Evolutionary conservation across 305 asterid genomes (phyloP).

Genomic region (Rubia tinctorum): DNA sequence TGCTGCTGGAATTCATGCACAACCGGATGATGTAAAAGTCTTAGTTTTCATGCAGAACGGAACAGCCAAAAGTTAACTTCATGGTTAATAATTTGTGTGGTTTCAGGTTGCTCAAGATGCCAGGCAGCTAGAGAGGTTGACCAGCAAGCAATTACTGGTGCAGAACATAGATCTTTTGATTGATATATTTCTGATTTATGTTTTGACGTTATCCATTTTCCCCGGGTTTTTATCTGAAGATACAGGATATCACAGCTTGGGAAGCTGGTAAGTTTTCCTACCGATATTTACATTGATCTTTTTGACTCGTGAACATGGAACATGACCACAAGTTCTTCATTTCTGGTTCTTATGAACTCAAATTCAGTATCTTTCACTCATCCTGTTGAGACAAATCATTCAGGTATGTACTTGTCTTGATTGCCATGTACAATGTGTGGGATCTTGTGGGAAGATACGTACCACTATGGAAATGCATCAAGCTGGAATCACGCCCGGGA

Average conservation of each 20-base stretch:
- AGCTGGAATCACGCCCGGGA: constrained; percentile 33
- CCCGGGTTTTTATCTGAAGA: constrained; percentile 45
- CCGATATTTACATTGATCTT: too few relatives aligned
- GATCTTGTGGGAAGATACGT: constrained; percentile 40
- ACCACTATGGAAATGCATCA: constrained; percentile 30
- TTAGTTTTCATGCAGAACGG: too few relatives aligned
- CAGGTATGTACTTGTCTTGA: constrained; percentile 40
- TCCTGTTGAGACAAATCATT: too few relatives aligned
- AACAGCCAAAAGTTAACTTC: too few relatives aligned
- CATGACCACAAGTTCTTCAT: too few relatives aligned
- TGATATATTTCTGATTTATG: constrained; percentile 33
- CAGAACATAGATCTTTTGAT: constrained; percentile 38
- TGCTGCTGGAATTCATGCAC: constrained; percentile 33
- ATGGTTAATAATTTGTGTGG: too few relatives aligned
- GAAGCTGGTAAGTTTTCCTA: constrained; percentile 38
- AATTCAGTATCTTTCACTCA: too few relatives aligned
- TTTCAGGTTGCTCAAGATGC: constrained; percentile 22
- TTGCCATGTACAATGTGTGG: constrained; percentile 38
- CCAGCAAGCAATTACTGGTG: constrained; percentile 30
- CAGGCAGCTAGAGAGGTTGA: constrained; percentile 21
- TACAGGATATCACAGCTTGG: constrained; percentile 41
- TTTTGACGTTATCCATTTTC: constrained; percentile 40
- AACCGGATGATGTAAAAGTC: constrained; percentile 15
- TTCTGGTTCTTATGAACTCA: too few relatives aligned
- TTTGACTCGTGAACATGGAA: too few relatives aligned